Evolutionary conservation across 2,329 filamentous ascomycete species (phyloP), one percentile per base, ranked within the genome.

Genomic region (Dactylella cylindrospora): DNA sequence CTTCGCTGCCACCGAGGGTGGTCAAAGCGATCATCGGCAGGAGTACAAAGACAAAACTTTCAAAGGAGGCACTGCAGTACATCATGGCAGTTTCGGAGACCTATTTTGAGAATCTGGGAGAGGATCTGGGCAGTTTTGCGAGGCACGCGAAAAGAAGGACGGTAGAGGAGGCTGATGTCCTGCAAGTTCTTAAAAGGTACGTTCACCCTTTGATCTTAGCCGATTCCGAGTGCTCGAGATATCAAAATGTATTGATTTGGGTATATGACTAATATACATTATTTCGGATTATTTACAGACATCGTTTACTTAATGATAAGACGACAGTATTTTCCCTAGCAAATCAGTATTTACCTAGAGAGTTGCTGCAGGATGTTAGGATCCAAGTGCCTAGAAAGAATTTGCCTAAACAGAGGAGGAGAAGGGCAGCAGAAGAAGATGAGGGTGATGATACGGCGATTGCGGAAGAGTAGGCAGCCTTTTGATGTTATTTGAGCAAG

Each of bases 31-130:
- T 78, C 45, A 76, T 76, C 23, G 60, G 59, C 20, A 60, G 67
- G 26, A 66, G 66, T 3, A 66, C 67, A 41, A 57, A 57, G 15
- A 38, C 40, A 13, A 79, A 82, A 65, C 74, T 89, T 1, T 83
- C 79, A 54, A 82, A 85, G 38, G 87, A 93, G 45, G 84, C 86
- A 1, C 75, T 95, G 29, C 79, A 80, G 23, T 84, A 85, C 3
- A 82, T 95, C 49, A 83, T 85, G 69, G 84, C 89, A 70, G 88
- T 89, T 0, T 87, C 87, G 2, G 88, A 94, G 64, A 93, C 88
- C 85, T 95, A 90, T 72, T 95, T 95, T 71, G 88, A 94, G 73
- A 90, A 95, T 72, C 76, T 87, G 2, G 83, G 86, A 40, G 86
- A 90, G 61, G 89, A 95, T 70, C 74, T 95, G 50, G 81, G 81